Conservation (phyloP, 1,284 basidiomycete genomes). For the Marasmius tenuissimus region DNA sequence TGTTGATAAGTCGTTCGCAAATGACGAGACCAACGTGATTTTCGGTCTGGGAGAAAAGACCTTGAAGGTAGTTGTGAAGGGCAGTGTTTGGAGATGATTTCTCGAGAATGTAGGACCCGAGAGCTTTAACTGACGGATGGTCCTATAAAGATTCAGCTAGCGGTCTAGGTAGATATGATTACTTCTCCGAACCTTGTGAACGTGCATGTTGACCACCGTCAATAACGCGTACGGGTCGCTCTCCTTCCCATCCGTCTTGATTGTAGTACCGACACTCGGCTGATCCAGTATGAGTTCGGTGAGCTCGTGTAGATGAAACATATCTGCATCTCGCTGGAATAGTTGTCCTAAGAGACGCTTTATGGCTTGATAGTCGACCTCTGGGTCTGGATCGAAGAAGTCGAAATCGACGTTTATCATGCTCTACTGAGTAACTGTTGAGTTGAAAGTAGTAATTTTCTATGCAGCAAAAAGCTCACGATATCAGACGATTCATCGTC, state of each 20-base stretch:
- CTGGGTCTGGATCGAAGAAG: conserved; percentile 84
- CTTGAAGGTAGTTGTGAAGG: conserved; percentile 52
- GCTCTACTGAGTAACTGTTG: conserved; percentile 28
- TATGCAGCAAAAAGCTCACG: conserved; percentile 20
- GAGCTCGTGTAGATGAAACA: conserved; percentile 69
- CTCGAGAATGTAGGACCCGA: conserved; percentile 68
- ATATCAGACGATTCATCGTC: conserved; percentile 29
- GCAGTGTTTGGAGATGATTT: conserved; percentile 47
- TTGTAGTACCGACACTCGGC: conserved; percentile 80
- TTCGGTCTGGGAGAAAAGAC: conserved; percentile 48
- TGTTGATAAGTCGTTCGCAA: conserved; percentile 87
- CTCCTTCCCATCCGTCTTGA: conserved; percentile 89
- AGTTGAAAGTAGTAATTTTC: neutral
- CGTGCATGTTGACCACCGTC: conserved; percentile 79
- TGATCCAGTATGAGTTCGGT: conserved; percentile 77
- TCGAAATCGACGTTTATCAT: conserved; percentile 85
- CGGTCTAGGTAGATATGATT: neutral
- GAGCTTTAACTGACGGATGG: conserved; percentile 67
- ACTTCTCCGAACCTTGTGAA: conserved; percentile 62
- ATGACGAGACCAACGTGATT: conserved; percentile 79
- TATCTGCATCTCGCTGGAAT: conserved; percentile 78
- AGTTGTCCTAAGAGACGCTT: conserved; percentile 82
- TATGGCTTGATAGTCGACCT: conserved; percentile 83
- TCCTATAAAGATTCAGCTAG: conserved; percentile 40
- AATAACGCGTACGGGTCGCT: conserved; percentile 87